Evolutionary conservation across 257 asterid species (phyloP).

Genomic region (Jaltomata sinuosa): DNA sequence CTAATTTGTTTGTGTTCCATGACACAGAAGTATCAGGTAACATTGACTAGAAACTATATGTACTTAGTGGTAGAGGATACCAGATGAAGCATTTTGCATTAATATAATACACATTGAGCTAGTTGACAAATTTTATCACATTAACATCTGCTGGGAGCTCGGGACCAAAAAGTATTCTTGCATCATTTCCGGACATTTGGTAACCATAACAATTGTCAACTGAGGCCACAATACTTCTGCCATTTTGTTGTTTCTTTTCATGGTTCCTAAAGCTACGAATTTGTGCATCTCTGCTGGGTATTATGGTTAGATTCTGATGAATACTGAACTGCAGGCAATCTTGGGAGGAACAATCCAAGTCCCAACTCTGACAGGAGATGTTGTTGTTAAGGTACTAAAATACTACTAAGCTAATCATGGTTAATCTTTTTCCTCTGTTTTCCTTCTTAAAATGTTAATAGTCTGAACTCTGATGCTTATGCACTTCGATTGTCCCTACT

Average conservation of each 20-base stretch:
- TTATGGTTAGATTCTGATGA: conserved; percentile 1
- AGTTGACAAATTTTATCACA: not conserved
- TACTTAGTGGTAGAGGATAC: not conserved
- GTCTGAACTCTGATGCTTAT: not conserved
- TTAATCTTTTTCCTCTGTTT: not conserved
- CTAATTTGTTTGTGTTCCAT: not conserved
- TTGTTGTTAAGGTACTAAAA: conserved; percentile 66
- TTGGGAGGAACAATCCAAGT: conserved; percentile 90
- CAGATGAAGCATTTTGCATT: not conserved
- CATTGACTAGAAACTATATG: not conserved
- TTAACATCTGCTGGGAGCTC: not conserved
- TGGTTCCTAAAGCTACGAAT: not conserved
- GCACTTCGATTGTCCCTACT: not conserved
- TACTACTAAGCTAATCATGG: not conserved
- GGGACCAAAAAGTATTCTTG: not conserved
- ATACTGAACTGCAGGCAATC: conserved; percentile 60
- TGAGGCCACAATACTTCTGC: not conserved
- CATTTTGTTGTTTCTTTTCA: not conserved
- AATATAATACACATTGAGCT: not conserved
- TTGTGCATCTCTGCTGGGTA: not conserved
- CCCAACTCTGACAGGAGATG: conserved; percentile 87
- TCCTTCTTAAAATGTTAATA: not conserved
- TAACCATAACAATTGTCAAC: not conserved
- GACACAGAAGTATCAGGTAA: not conserved
- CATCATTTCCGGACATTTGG: not conserved